A percentile compares a stretch with the other conserved stretches of the same genome.
Evolutionary conservation across 1,284 basidiomycete species (phyloP).

Genomic region (Tylopilus sp.): DNA sequence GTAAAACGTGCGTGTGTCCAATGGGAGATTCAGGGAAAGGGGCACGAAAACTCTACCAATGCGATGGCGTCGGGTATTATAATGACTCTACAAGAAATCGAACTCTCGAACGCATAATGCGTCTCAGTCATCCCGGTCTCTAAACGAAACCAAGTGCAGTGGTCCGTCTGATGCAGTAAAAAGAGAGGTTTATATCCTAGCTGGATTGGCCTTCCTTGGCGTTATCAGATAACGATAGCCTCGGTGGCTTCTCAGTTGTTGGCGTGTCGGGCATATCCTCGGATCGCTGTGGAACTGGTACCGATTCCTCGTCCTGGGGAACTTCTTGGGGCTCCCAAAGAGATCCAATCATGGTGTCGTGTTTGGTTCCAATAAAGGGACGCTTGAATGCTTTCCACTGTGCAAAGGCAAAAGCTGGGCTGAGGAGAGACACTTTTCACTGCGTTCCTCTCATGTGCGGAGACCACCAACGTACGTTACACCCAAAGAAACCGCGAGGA

Average conservation of each 20-base stretch:
- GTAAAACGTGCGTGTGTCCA: conserved; percentile 4
- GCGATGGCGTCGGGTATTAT: conserved; percentile 15
- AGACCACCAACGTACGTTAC: conserved; percentile 35
- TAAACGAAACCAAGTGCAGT: conserved; percentile 8
- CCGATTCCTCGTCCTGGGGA: conserved; percentile 22
- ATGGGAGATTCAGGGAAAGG: conserved; percentile 6
- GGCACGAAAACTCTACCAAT: conserved; percentile 6
- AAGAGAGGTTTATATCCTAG: conserved; percentile 4
- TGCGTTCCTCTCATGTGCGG: background rate
- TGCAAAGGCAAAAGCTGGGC: conserved; percentile 31
- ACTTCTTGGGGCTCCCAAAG: conserved; percentile 21
- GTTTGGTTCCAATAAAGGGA: conserved; percentile 19
- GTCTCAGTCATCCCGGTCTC: conserved; percentile 1
- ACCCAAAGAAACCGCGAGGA: conserved; percentile 45
- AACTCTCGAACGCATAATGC: conserved; percentile 8
- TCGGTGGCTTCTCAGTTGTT: conserved; percentile 18
- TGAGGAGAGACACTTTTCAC: conserved; percentile 2
- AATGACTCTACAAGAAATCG: conserved; percentile 16
- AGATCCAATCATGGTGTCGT: conserved; percentile 24
- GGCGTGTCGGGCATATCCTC: conserved; percentile 18
- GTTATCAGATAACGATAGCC: conserved; percentile 3
- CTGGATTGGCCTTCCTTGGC: conserved; percentile 6
- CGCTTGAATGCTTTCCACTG: conserved; percentile 30
- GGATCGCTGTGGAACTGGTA: conserved; percentile 9
- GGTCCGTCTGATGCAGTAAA: background rate